Evolutionary conservation across 2,329 filamentous ascomycete species (phyloP).

Genomic region (Nannizziopsis barbatae): DNA sequence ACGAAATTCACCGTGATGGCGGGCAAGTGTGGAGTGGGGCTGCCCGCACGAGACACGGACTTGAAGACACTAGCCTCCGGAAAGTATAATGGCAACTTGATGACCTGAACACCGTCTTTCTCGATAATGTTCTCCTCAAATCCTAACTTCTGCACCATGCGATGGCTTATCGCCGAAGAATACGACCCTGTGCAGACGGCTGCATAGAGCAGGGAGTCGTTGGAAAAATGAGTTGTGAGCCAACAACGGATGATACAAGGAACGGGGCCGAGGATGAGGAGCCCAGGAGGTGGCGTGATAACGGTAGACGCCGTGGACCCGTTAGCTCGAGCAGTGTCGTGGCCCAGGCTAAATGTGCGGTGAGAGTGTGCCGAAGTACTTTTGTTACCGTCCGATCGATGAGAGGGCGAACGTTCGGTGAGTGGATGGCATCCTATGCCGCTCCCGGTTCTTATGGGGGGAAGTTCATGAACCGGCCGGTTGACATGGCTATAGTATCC

Average conservation of each 20-base stretch:
- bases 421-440: conserved; percentile 66
- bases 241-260: conserved; percentile 94
- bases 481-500: conserved; percentile 77
- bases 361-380: conserved; percentile 80
- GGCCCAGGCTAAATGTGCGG: conserved; percentile 75
- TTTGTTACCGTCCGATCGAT: conserved; percentile 90
- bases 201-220: conserved; percentile 78
- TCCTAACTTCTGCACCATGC: conserved; percentile 63
- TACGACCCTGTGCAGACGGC: conserved; percentile 87
- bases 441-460: conserved; percentile 64
- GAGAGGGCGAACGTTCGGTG: conserved; percentile 82
- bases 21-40: conserved; percentile 67
- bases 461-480: conserved; percentile 72
- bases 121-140: conserved; percentile 56
- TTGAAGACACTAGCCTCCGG: conserved; percentile 74
- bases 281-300: conserved; percentile 66
- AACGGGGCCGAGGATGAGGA: conserved; percentile 77
- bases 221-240: conserved; percentile 82
- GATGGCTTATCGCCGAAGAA: conserved; percentile 67
- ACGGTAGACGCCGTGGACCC: conserved; percentile 58
- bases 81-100: conserved; percentile 74
- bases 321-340: conserved; percentile 57
- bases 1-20: conserved; percentile 70
- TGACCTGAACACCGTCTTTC: conserved; percentile 53
- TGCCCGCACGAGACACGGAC: conserved; percentile 59